A percentile compares a stretch with the other conserved stretches of the same genome.
phyloP scores from a whole-genome alignment of 805 yeast genomes.

The Yarrowia sp. region DNA sequence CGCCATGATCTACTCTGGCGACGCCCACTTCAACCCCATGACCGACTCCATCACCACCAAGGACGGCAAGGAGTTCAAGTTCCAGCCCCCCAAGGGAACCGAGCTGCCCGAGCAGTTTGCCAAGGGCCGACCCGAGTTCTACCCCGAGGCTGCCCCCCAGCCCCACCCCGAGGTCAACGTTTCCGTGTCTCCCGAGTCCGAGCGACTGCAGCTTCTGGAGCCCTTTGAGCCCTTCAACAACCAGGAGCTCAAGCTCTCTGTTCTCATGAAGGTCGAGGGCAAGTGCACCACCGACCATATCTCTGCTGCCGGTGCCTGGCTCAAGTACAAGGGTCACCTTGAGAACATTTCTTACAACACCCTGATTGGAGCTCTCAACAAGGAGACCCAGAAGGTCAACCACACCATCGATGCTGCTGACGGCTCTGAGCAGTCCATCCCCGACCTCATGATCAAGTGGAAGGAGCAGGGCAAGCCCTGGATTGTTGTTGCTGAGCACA shows the following conservation, averaged over 20 bases:
- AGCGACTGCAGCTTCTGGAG: constrained; percentile 86
- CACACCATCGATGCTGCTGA: constrained; percentile 79
- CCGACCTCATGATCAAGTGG: constrained; percentile 98
- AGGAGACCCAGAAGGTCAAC: constrained; percentile 96
- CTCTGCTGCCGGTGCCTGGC: constrained; percentile 98
- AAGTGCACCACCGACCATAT: constrained; percentile 99
- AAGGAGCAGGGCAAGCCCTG: constrained; percentile 83
- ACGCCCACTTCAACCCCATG: constrained; percentile 88
- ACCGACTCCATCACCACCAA: constrained; percentile 75
- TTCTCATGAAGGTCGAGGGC: constrained; percentile 91
- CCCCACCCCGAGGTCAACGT: constrained; percentile 66
- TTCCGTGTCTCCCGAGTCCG: constrained; percentile 84
- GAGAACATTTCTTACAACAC: constrained; percentile 96
- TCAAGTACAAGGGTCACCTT: constrained; percentile 96
- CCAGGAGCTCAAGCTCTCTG: constrained; percentile 75
- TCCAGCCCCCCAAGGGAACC: constrained; percentile 80
- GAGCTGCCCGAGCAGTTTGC: constrained; percentile 89
- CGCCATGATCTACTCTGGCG: constrained; percentile 95
- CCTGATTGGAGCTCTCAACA: constrained; percentile 94
- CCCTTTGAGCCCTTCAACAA: constrained; percentile 91
- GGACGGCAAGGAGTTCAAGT: constrained; percentile 76
- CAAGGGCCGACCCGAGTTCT: constrained; percentile 74
- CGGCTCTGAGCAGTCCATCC: constrained; percentile 79
- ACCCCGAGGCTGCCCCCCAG: constrained; percentile 72
- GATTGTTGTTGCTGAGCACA: constrained; percentile 96